Evolutionary conservation across 306 rosid species (phyloP), one percentile per base, ranked within the genome.

Genomic region (Delonix regia): DNA sequence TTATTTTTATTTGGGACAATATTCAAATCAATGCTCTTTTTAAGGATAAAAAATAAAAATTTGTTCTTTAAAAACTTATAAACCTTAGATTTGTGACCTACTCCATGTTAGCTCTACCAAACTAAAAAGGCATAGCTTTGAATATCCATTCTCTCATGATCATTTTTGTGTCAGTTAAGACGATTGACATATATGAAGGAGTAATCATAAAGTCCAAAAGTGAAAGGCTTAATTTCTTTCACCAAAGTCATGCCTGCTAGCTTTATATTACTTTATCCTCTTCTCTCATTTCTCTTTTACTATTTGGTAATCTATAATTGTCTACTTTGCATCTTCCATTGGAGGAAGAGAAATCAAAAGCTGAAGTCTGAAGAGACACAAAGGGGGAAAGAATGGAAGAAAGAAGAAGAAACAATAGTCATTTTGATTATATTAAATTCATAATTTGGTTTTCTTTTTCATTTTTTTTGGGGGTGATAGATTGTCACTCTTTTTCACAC

Each of bases 271-370:
- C 81, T 81, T 73, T 84, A 30, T 30, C 25, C 65, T 56, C 71
- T 75, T 66, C 28, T 76, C 80, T 70, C 66, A 25, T 41, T 55
- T 42, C 44, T 64, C 73, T 80, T 83, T 83, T 80, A 68, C 52
- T 39, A 77, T 80, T 76, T 86, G 78, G 80, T 42, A 80, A 60
- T 47, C 48, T 47, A 76, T 82, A 75, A 73, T 77, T 81, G 38
- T 68, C 87, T 77, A 65, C 85, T 90, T 89, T 87, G 86, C 61
- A 80, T 85, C 80, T 73, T 56, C 66, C 69, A 81, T 38, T 69
- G 34, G 80, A 83, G 30, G 30, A 72, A 86, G 80, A 66, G 61
- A 84, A 76, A 82, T 65, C 39, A 64, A 87, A 81, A 75, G 78
- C 78, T 14, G 44, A 74, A n/a, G n/a, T n/a, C n/a, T n/a, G n/a